Percentiles rank a stretch among this genome's conserved stretches.
These are phyloP conservation scores for Tympanopsis confertula DNA, from an alignment of 2,329 filamentous ascomycete species.

Conservation along the genomic window DNA sequence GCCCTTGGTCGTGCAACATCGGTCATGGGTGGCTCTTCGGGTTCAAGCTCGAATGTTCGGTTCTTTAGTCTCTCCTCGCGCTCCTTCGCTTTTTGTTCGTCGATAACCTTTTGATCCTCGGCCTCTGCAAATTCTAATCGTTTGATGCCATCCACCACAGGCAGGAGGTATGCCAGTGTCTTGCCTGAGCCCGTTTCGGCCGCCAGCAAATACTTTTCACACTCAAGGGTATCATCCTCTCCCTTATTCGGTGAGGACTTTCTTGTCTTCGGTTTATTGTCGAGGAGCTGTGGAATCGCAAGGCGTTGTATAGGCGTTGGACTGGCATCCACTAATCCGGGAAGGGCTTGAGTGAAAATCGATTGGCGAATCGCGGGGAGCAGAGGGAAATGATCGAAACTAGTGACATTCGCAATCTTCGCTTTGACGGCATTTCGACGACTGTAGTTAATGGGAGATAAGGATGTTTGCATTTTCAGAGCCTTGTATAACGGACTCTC, in stretches of 20 bases:
- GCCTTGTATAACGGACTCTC: constrained; percentile 45
- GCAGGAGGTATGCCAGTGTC: constrained; percentile 83
- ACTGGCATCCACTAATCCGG: constrained; percentile 60
- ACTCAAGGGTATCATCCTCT: constrained; percentile 8
- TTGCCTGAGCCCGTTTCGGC: constrained; percentile 97
- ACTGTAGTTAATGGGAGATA: constrained; percentile 68
- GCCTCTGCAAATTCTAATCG: constrained; percentile 52
- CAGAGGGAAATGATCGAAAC: constrained; percentile 72
- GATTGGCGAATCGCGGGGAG: constrained; percentile 62
- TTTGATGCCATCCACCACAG: constrained; percentile 77
- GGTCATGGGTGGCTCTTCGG: constrained; percentile 58
- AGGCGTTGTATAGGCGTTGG: constrained; percentile 85
- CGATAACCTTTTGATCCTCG: constrained; percentile 27
- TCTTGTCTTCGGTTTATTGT: constrained; percentile 25
- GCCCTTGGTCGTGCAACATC: constrained; percentile 70
- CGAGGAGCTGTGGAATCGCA: constrained; percentile 72
- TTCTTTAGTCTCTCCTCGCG: constrained; percentile 44
- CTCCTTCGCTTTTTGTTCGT: constrained; percentile 44
- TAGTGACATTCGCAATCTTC: constrained; percentile 54
- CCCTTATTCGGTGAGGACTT: constrained; percentile 10
- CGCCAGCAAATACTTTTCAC: constrained; percentile 64
- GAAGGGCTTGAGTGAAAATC: constrained; percentile 61
- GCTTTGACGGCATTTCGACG: constrained; percentile 39
- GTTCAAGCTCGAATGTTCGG: constrained; percentile 43
- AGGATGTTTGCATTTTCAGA: constrained; percentile 81